phyloP scores from a whole-genome alignment of 768 basidiomycete genomes.

The Naganishia vaughanmartiniae region DNA sequence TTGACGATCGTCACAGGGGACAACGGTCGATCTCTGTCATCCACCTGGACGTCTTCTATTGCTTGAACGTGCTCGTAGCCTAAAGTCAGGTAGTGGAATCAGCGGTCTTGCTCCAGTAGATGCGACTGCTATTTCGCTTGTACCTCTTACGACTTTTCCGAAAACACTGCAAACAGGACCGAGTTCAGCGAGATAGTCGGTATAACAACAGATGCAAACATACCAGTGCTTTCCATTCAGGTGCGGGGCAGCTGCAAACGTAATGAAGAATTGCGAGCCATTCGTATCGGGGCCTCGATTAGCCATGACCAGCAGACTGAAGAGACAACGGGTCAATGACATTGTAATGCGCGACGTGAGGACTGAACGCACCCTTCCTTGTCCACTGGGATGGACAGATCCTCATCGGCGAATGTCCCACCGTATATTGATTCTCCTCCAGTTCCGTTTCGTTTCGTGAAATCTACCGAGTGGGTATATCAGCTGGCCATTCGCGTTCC shows the following conservation, averaged over 20 bases:
- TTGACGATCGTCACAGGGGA: conserved; percentile 67
- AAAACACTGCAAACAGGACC: conserved; percentile 40
- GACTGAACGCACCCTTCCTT: conserved; percentile 57
- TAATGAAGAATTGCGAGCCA: conserved; percentile 82
- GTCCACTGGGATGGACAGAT: conserved; percentile 58
- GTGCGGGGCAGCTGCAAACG: conserved; percentile 66
- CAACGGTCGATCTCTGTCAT: conserved; percentile 71
- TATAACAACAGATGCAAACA: conserved; percentile 20
- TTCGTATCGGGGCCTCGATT: conserved; percentile 74
- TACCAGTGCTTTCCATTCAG: conserved; percentile 51
- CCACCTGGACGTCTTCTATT: conserved; percentile 66
- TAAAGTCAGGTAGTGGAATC: not conserved
- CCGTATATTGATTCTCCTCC: conserved; percentile 54
- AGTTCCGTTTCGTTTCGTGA: conserved; percentile 59
- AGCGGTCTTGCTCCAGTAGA: not conserved
- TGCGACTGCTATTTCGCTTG: conserved; percentile 52
- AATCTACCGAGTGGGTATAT: conserved; percentile 60
- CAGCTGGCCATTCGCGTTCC: not conserved
- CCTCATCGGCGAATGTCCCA: conserved; percentile 53
- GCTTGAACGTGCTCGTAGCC: conserved; percentile 58
- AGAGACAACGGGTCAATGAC: not conserved
- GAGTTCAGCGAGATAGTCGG: not conserved
- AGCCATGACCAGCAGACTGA: conserved; percentile 79
- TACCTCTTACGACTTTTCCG: conserved; percentile 43
- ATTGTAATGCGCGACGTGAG: not conserved